Evolutionary conservation across 2,329 filamentous ascomycete species (phyloP), one percentile per base, ranked within the genome.

Genomic region (Pseudocercospora macadamiae): DNA sequence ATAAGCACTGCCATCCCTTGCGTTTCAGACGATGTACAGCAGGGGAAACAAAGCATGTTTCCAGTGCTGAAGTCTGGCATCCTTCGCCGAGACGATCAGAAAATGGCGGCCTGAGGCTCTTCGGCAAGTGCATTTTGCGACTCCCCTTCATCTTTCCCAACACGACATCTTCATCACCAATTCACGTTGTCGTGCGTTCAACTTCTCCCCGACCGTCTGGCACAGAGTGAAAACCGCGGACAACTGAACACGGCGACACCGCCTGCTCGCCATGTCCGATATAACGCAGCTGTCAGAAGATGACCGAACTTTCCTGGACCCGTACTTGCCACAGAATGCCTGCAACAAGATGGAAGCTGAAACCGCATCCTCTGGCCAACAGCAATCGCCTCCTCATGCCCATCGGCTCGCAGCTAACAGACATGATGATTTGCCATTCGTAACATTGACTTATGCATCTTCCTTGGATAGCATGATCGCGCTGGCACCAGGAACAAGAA

Each of bases 371-470:
- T 39, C 57, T 39, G 19, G 23, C 18, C 19, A n/a, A 18, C 37
- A 16, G 30, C 30, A 19, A 21, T 62, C n/a, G n/a, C n/a, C 28
- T 19, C 37, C 18, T 42, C 16, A 19, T n/a, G n/a, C 12, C 28
- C 19, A n/a, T n/a, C 30, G 18, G 55, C 3, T 21, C 19, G 36
- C 30, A 30, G 36, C 59, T 21, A 51, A 48, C n/a, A n/a, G n/a
- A 14, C 25, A 51, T 21, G 25, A 30, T 37, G 51, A 59, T 37
- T 62, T 80, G 21, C 82, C 82, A 5, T 81, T 82, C 71, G 83
- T 91, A 51, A 97, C 93, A 2, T 81, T 97, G 37, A 97, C 93
- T 10, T 97, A 93, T 75, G 93, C 95, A 19, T 89, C 88, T 5
- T 97, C 93, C 3, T 87, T 99, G 66, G 93, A 97, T 77, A 88